phyloP scores from a whole-genome alignment of 2,329 filamentous ascomycete species.

The Periconia digitata region DNA sequence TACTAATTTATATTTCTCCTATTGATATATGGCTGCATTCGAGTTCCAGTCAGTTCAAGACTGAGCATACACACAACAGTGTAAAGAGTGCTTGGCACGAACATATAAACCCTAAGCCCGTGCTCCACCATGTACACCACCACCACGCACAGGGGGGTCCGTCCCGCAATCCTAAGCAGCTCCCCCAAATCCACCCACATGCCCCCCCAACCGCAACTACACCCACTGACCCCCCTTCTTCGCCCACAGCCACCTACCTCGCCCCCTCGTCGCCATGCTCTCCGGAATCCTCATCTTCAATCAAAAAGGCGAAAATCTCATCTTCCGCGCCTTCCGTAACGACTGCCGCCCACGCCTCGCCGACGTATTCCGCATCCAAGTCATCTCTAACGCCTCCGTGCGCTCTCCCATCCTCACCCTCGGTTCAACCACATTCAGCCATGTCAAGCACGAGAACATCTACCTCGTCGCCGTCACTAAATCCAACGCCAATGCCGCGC shows the following conservation, averaged over 20 bases:
- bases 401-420: constrained; percentile 96
- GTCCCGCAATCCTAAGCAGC: too few species aligned
- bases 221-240: background rate
- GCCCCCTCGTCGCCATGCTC: constrained; percentile 66
- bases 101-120: too few species aligned
- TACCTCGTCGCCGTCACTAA: constrained; percentile 97
- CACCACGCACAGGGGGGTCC: too few species aligned
- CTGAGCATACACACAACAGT: too few species aligned
- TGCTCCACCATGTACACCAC: too few species aligned
- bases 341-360: constrained; percentile 96
- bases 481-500: constrained; percentile 96
- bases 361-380: constrained; percentile 99
- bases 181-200: background rate
- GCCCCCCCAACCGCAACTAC: background rate
- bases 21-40: too few species aligned
- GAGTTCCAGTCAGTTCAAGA: too few species aligned
- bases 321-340: constrained; percentile 97
- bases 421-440: constrained; percentile 96
- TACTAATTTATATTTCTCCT: too few species aligned
- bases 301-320: constrained; percentile 99
- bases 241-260: constrained; percentile 1
- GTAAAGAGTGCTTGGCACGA: too few species aligned
- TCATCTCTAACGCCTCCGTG: constrained; percentile 97
- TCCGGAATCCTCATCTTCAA: constrained; percentile 98
- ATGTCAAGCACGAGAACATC: constrained; percentile 99